These are phyloP conservation scores for Parmales sp. DNA, from an alignment of 108 stramenopile genomes.

Conservation along the genomic window DNA sequence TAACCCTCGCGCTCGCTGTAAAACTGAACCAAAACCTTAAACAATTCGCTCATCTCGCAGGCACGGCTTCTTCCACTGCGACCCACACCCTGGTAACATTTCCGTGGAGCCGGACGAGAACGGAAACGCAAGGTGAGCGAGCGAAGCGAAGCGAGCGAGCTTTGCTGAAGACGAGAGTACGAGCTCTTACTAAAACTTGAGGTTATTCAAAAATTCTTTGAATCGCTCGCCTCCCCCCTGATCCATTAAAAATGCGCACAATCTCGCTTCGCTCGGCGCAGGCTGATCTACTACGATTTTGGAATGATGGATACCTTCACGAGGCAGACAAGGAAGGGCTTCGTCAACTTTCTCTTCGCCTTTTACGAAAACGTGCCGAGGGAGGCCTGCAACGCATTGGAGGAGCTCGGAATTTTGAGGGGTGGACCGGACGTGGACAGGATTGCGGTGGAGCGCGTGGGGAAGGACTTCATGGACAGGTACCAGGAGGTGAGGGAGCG, in stretches of 20 bases:
- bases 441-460: slow-evolving; percentile 87
- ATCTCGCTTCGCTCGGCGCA: too few relatives aligned
- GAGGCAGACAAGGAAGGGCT: slow-evolving; percentile 52
- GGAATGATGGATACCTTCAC: slow-evolving; percentile 97
- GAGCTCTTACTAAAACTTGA: too few relatives aligned
- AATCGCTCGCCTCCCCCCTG: too few relatives aligned
- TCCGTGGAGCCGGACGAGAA: slow-evolving; percentile 65
- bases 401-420: slow-evolving; percentile 84
- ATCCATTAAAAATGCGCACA: too few relatives aligned
- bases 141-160: too few relatives aligned
- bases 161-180: too few relatives aligned
- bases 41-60: slow-evolving; percentile 26
- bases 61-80: slow-evolving; percentile 82
- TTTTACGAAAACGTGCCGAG: slow-evolving; percentile 81
- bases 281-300: slow-evolving; percentile 93
- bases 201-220: too few relatives aligned
- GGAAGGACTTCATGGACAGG: slow-evolving; percentile 86
- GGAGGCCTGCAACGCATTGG: slow-evolving; percentile 80
- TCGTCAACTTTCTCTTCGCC: slow-evolving; percentile 81
- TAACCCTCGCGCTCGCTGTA: too few relatives aligned
- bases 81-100: slow-evolving; percentile 68
- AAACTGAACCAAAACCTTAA: too few relatives aligned
- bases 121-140: slow-evolving; percentile 59
- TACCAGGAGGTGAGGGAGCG: too few relatives aligned
- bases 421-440: slow-evolving; percentile 75